phyloP scores from a whole-genome alignment of 2,329 filamentous ascomycete genomes.

The Diaporthe sp. region DNA sequence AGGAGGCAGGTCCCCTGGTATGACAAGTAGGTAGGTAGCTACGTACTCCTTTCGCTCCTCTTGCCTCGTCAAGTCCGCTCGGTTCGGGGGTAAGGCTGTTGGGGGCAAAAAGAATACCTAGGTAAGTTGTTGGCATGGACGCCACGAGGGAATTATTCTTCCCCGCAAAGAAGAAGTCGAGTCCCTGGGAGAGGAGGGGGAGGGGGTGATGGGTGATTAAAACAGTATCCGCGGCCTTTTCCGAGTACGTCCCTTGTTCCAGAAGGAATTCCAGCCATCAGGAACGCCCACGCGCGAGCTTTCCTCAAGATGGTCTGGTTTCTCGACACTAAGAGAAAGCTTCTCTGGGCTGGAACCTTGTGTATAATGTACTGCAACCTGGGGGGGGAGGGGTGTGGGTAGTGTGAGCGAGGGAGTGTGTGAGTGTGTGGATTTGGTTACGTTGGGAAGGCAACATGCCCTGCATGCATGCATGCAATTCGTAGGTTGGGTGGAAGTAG shows the following conservation, averaged over 20 bases:
- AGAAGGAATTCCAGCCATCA: constrained; percentile 28
- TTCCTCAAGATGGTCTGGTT: constrained; percentile 19
- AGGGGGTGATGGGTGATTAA: too few relatives aligned
- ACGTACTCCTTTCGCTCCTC: neutral
- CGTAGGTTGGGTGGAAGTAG: too few relatives aligned
- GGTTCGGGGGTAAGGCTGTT: neutral
- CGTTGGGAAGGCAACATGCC: neutral
- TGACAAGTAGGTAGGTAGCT: neutral
- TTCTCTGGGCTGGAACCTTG: constrained; percentile 26
- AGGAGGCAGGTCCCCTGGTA: neutral
- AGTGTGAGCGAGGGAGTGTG: too few relatives aligned
- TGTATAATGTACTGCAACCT: too few relatives aligned
- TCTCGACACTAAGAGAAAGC: constrained; percentile 21
- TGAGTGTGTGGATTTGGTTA: neutral
- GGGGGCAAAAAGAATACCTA: neutral
- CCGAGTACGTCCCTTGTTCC: neutral
- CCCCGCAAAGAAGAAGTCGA: neutral
- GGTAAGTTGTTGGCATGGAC: neutral
- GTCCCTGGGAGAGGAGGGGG: neutral
- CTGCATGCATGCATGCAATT: neutral
- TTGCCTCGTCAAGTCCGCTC: neutral
- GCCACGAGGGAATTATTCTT: neutral
- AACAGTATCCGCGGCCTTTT: neutral
- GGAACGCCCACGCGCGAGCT: constrained; percentile 5
- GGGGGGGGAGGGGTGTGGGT: neutral